These are phyloP conservation scores for Zelopaecilomyces penicillatus DNA, from an alignment of 2,329 filamentous ascomycete species.

Conservation along the genomic window DNA sequence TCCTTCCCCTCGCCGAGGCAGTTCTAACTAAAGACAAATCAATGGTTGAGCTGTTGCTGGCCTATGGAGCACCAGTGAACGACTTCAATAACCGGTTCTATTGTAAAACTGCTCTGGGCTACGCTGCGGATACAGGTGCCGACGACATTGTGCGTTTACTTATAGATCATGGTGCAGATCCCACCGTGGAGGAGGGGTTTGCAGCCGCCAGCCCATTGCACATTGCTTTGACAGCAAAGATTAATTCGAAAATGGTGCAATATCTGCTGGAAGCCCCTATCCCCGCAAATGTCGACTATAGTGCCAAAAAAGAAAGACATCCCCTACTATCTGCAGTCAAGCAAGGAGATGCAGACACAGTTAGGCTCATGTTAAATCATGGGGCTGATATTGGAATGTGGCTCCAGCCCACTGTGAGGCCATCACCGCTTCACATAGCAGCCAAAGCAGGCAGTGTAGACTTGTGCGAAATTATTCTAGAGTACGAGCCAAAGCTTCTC, in stretches of 20 bases:
- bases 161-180: conserved; percentile 15
- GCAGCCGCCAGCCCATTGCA: conserved; percentile 8
- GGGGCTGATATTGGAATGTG: conserved; percentile 13
- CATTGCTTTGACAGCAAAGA: conserved; percentile 8
- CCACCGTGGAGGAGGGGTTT: conserved; percentile 15
- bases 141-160: conserved; percentile 13
- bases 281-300: conserved; percentile 12
- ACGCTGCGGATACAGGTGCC: conserved; percentile 11
- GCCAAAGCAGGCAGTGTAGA: conserved; percentile 9
- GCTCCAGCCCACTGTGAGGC: neutral
- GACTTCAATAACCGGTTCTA: conserved; percentile 2
- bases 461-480: conserved; percentile 11
- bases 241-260: conserved; percentile 6
- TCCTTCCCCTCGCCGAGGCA: conserved; percentile 8
- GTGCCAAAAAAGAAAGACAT: conserved; percentile 5
- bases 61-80: conserved; percentile 11
- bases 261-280: conserved; percentile 11
- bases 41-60: conserved; percentile 10
- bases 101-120: conserved; percentile 11
- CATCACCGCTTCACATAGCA: conserved; percentile 13
- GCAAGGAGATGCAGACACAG: conserved; percentile 7
- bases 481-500: conserved; percentile 14
- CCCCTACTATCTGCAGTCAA: conserved; percentile 7
- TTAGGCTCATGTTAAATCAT: conserved; percentile 11
- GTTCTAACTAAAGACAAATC: conserved; percentile 1